These are phyloP conservation scores for Teratosphaeria gauchensis DNA, from an alignment of 2,329 filamentous ascomycete species.

Conservation along the genomic window DNA sequence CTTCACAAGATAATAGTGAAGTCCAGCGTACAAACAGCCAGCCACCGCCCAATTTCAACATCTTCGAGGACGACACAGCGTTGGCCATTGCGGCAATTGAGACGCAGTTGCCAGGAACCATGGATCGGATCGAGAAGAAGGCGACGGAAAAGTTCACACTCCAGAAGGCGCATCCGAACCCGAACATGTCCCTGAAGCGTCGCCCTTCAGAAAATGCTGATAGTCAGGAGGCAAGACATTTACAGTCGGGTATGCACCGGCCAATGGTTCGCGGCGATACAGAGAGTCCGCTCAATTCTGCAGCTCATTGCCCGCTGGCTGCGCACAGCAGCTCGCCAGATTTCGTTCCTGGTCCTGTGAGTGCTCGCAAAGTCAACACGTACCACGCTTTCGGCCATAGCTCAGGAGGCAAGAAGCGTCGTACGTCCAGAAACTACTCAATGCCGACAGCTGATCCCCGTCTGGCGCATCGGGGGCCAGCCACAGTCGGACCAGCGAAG, in stretches of 20 bases:
- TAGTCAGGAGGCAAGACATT: background rate
- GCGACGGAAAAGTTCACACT: slow-evolving; percentile 8
- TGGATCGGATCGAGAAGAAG: slow-evolving; percentile 2
- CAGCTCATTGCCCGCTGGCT: background rate
- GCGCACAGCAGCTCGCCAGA: slow-evolving; percentile 17
- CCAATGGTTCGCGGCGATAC: background rate
- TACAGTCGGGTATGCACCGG: background rate
- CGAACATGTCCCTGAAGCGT: slow-evolving; percentile 20
- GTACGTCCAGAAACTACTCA: background rate
- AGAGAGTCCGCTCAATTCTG: background rate
- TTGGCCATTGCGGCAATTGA: background rate
- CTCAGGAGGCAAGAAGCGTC: slow-evolving; percentile 2
- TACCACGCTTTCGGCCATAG: slow-evolving; percentile 1
- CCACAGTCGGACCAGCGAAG: slow-evolving; percentile 5
- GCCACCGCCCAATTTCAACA: background rate
- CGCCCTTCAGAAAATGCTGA: slow-evolving; percentile 3
- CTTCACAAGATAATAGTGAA: background rate
- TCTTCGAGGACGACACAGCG: slow-evolving; percentile 1
- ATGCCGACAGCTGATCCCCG: slow-evolving; percentile 6
- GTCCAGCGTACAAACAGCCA: background rate
- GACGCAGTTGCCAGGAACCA: background rate
- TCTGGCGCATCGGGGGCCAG: slow-evolving; percentile 1
- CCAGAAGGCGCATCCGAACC: slow-evolving; percentile 12
- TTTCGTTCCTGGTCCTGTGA: slow-evolving; percentile 7
- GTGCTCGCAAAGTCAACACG: slow-evolving; percentile 5